Evolutionary conservation across 1,139 yeast species (phyloP).

Genomic region (Pichia sp.): DNA sequence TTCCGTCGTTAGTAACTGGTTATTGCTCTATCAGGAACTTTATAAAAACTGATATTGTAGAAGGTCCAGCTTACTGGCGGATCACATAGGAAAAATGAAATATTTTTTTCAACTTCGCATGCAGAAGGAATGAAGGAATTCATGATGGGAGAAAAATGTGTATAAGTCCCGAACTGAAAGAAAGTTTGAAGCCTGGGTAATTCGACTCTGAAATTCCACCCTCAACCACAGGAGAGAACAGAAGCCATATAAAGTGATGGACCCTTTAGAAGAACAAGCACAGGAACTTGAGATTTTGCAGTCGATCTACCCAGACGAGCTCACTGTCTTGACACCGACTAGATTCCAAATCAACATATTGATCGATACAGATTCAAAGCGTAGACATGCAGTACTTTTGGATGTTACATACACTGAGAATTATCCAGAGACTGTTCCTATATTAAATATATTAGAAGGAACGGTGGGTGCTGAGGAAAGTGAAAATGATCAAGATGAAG

Average conservation of each 20-base stretch:
- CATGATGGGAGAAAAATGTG: conserved; percentile 2
- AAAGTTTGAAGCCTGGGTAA: too few relatives aligned
- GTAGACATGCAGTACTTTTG: conserved; percentile 48
- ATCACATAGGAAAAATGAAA: not conserved
- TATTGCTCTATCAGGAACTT: too few relatives aligned
- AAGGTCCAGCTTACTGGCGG: not conserved
- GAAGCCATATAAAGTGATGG: too few relatives aligned
- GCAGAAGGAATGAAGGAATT: not conserved
- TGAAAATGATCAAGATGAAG: conserved; percentile 29
- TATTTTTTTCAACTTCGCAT: not conserved
- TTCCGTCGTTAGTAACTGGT: too few relatives aligned
- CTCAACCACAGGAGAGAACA: too few relatives aligned
- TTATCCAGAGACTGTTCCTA: conserved; percentile 71
- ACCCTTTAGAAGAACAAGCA: conserved; percentile 64
- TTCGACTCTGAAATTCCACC: too few relatives aligned
- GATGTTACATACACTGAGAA: conserved; percentile 61
- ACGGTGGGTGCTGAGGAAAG: conserved; percentile 36
- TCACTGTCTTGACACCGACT: conserved; percentile 41
- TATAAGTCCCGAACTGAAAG: too few relatives aligned
- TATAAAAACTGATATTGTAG: too few relatives aligned
- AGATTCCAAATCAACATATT: conserved; percentile 44
- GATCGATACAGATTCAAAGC: conserved; percentile 57
- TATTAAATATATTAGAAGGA: conserved; percentile 37
- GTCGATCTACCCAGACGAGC: conserved; percentile 90
- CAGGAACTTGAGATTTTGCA: conserved; percentile 82